Evolutionary conservation across 495 filamentous ascomycete genomes (phyloP).

Genomic region (Niebla homalea): DNA sequence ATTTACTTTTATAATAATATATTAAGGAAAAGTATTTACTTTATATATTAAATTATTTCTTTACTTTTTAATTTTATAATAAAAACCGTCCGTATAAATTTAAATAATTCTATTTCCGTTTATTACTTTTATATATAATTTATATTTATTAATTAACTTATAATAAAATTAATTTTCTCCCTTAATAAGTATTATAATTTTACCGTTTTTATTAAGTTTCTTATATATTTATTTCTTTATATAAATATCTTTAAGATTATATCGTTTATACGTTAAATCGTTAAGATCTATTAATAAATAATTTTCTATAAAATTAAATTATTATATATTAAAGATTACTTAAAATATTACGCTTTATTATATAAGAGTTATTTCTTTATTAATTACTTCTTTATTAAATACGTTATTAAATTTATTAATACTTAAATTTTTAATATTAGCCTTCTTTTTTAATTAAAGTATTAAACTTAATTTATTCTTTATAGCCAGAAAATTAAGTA

Average conservation of each 20-base stretch:
- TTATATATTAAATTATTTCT: constrained; percentile 5
- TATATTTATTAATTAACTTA: background rate
- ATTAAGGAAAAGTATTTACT: background rate
- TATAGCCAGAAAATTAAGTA: too few species aligned
- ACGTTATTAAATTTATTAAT: background rate
- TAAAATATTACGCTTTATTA: background rate
- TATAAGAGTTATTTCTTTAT: too few species aligned
- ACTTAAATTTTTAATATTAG: background rate
- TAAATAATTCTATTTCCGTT: background rate
- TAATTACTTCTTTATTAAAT: background rate
- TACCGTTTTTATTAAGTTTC: background rate
- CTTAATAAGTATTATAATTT: background rate
- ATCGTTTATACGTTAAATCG: too few species aligned
- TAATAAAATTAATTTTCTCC: background rate
- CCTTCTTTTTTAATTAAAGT: too few species aligned
- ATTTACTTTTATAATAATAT: too few species aligned
- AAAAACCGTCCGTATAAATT: too few species aligned
- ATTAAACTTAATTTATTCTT: too few species aligned
- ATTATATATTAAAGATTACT: background rate
- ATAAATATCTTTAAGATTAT: too few species aligned
- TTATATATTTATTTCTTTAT: background rate
- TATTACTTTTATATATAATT: background rate
- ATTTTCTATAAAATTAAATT: background rate
- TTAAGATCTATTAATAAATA: background rate
- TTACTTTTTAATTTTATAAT: background rate